Base-by-base conservation (phyloP, 257 asterid genomes). In the Voacanga thouarsii region DNA sequence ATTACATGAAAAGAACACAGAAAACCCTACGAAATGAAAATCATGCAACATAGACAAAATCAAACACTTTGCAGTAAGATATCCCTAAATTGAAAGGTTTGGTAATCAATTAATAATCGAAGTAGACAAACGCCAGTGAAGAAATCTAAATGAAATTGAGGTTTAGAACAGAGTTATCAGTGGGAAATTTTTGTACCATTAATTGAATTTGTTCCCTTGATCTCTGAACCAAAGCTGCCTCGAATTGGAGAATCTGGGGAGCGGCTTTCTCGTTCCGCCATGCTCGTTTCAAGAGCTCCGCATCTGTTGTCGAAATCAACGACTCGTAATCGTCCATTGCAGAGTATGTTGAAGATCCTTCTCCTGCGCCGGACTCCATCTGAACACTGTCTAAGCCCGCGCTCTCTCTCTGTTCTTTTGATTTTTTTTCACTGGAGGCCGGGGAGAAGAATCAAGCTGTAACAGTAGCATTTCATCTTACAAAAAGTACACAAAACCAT, bases 241-340 rank as follows among this genome's bases (percentile, higher is more conserved):
- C 90, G 78, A 83, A 92, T 53, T 79, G 86, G 78, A 95, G 97
- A 81, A 93, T 90, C 87, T 95, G 93, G 24, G 97, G 98, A 44
- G 98, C 97, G 24, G 96, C 98, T 88, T 93, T 92, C 89, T 95
- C 98, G 77, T 92, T 95, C 82, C 93, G 87, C 98, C 98, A 93
- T 9, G 92, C 96, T 43, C 85, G 84, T 88, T 95, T 95, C 84
- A 95, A 76, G 71, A 91, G 91, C 88, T 91, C 96, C 3, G 92
- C 86, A 44, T 93, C 98, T 4, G 96, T 91, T 12, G 96, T 90
- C 72, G 89, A 82, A 80, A 89, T 75, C 83, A 92, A 69, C 39
- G 94, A 86, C 87, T 91, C 96, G 72, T 90, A 90, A 24, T 91
- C 96, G 16, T 89, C 96, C 72, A 80, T 88, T 44, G 84, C 63